phyloP scores from a whole-genome alignment of 306 rosid species.

The Malus asiatica region DNA sequence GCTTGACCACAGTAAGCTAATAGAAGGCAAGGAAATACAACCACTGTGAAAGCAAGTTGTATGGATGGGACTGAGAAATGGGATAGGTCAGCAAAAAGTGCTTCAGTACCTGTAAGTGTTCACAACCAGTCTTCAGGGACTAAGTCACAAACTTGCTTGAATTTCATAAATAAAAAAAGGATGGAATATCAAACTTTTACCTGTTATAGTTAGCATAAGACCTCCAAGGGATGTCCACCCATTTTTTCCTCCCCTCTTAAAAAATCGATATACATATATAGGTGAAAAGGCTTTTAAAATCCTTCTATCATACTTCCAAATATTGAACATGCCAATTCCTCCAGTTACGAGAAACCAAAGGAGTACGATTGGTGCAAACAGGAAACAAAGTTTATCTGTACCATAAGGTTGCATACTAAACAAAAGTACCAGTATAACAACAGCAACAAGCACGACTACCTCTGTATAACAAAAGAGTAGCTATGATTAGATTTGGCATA shows the following conservation, averaged over 20 bases:
- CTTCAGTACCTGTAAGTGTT: slow-evolving; percentile 56
- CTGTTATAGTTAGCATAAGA: slow-evolving; percentile 86
- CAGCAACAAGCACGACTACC: slow-evolving; percentile 80
- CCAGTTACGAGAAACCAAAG: slow-evolving; percentile 92
- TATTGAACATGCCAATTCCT: slow-evolving; percentile 81
- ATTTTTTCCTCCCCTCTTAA: slow-evolving; percentile 54
- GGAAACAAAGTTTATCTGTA: slow-evolving; percentile 94
- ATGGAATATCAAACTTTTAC: slow-evolving; percentile 24
- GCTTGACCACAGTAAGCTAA: slow-evolving; percentile 12
- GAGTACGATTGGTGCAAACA: slow-evolving; percentile 89
- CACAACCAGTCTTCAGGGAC: slow-evolving; percentile 22
- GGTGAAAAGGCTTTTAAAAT: slow-evolving; percentile 84
- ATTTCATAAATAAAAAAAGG: not conserved
- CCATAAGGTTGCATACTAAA: slow-evolving; percentile 91
- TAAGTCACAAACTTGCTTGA: not conserved
- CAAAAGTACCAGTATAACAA: slow-evolving; percentile 61
- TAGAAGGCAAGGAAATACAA: slow-evolving; percentile 74
- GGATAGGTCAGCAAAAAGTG: slow-evolving; percentile 60
- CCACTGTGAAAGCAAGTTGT: slow-evolving; percentile 57
- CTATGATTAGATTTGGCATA: not conserved
- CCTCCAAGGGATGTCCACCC: slow-evolving; percentile 97
- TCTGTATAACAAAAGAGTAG: slow-evolving; percentile 36
- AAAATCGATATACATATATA: slow-evolving; percentile 56
- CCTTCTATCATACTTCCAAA: slow-evolving; percentile 58
- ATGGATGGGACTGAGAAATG: slow-evolving; percentile 60